These are phyloP conservation scores for Scutellaria galericulata DNA, from an alignment of 257 asterid genomes.

Conservation along the genomic window DNA sequence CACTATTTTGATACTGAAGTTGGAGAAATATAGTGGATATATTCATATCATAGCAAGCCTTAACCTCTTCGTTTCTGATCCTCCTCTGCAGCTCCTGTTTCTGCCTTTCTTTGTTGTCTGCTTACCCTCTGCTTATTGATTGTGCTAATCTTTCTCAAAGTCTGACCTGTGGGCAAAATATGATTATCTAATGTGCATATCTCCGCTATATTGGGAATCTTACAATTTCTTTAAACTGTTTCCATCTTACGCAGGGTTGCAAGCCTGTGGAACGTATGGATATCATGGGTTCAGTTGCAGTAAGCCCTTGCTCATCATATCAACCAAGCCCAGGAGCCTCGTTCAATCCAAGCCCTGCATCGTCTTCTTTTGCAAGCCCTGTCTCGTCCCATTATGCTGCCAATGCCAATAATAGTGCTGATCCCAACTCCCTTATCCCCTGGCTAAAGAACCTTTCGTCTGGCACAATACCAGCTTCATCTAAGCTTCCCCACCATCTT, in stretches of 20 bases:
- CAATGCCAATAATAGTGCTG: constrained; percentile 53
- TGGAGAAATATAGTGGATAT: too few species aligned
- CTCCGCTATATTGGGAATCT: not conserved
- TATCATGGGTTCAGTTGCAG: constrained; percentile 67
- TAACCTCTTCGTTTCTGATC: too few species aligned
- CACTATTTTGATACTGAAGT: too few species aligned
- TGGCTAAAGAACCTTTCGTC: constrained; percentile 94
- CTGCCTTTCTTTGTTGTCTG: not conserved
- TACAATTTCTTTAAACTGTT: not conserved
- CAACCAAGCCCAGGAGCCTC: constrained; percentile 88
- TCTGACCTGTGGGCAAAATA: constrained; percentile 2
- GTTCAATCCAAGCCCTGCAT: constrained; percentile 83
- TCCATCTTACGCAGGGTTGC: constrained; percentile 70
- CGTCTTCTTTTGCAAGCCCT: constrained; percentile 86
- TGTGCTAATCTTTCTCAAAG: not conserved
- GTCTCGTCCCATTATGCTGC: constrained; percentile 57
- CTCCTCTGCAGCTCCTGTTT: too few species aligned
- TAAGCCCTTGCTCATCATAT: constrained; percentile 80
- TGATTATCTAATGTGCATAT: not conserved
- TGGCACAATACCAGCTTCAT: constrained; percentile 60
- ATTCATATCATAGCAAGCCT: too few species aligned
- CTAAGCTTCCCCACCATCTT: constrained; percentile 76
- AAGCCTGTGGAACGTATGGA: constrained; percentile 77
- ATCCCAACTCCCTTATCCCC: constrained; percentile 90
- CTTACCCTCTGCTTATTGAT: not conserved